A percentile compares a stretch with the other conserved stretches of the same genome.
phyloP scores from a whole-genome alignment of 2,329 filamentous ascomycete genomes.

The Capronia coronata region DNA sequence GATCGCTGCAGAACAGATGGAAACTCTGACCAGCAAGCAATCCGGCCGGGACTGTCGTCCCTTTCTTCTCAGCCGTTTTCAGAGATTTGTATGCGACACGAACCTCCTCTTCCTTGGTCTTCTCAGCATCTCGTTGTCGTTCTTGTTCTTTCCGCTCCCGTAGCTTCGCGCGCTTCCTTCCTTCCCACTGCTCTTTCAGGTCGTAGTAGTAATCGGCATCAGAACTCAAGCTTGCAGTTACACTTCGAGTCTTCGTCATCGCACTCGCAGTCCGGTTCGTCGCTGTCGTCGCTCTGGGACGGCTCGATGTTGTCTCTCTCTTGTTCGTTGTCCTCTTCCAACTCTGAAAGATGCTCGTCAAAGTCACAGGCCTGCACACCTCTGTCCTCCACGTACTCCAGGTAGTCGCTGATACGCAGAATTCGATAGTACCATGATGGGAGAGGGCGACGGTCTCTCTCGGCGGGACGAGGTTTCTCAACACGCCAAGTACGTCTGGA shows the following conservation, averaged over 20 bases:
- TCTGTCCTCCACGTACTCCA: neutral
- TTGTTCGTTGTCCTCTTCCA: slow-evolving; percentile 2
- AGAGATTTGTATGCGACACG: neutral
- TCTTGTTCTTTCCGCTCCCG: neutral
- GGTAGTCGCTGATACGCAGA: neutral
- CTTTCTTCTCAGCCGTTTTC: neutral
- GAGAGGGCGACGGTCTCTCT: neutral
- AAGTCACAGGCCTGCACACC: neutral
- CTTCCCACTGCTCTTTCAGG: neutral
- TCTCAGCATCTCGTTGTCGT: neutral
- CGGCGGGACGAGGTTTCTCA: neutral
- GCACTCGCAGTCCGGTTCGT: neutral
- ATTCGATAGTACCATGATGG: neutral
- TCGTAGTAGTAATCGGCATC: slow-evolving; percentile 1
- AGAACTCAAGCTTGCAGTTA: neutral
- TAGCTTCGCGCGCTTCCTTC: neutral
- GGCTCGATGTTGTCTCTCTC: neutral
- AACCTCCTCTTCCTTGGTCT: neutral
- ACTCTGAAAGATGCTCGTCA: slow-evolving; percentile 1
- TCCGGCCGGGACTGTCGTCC: neutral
- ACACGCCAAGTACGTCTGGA: neutral
- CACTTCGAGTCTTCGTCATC: slow-evolving; percentile 1
- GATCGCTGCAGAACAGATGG: slow-evolving; percentile 9
- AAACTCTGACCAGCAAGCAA: slow-evolving; percentile 10
- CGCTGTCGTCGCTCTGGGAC: neutral